Percentiles rank a stretch among this genome's conserved stretches.
phyloP scores from a whole-genome alignment of 2,329 filamentous ascomycete genomes.

The Biscogniauxia mediterranea region DNA sequence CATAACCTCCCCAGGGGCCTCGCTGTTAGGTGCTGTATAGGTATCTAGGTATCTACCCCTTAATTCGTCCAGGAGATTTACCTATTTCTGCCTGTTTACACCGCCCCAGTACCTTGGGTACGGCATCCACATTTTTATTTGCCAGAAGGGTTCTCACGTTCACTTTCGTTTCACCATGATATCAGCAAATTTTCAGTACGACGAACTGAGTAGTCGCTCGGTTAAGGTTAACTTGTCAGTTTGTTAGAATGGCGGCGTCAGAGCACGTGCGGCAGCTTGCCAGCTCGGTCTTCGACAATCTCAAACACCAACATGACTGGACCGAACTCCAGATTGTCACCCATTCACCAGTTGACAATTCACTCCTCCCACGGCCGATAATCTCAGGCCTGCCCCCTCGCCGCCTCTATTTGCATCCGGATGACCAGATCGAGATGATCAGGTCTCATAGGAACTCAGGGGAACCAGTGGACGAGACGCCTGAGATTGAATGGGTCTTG shows the following conservation, averaged over 20 bases:
- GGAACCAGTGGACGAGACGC: constrained; percentile 44
- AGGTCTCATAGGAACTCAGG: constrained; percentile 54
- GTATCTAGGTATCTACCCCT: too few relatives aligned
- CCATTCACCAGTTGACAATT: constrained; percentile 35
- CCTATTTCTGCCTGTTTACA: constrained; percentile 5
- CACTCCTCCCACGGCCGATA: constrained; percentile 56
- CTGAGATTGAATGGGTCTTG: constrained; percentile 73
- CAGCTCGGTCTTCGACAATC: constrained; percentile 64
- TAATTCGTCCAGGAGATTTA: background rate
- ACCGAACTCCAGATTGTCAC: constrained; percentile 55
- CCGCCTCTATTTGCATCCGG: constrained; percentile 74
- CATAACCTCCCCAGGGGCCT: too few relatives aligned
- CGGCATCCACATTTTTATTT: background rate
- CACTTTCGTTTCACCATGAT: constrained; percentile 1
- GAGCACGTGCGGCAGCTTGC: constrained; percentile 44
- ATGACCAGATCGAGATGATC: constrained; percentile 74
- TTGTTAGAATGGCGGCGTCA: constrained; percentile 23
- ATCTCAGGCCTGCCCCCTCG: constrained; percentile 72
- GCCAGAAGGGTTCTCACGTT: constrained; percentile 15
- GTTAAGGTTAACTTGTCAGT: constrained; percentile 1
- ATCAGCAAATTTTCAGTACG: background rate
- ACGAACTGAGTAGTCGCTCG: background rate
- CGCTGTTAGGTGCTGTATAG: background rate
- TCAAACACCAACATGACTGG: constrained; percentile 77
- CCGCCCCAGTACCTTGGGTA: constrained; percentile 10